phyloP scores from a whole-genome alignment of 2,329 filamentous ascomycete genomes.

The Neocucurbitaria cava region DNA sequence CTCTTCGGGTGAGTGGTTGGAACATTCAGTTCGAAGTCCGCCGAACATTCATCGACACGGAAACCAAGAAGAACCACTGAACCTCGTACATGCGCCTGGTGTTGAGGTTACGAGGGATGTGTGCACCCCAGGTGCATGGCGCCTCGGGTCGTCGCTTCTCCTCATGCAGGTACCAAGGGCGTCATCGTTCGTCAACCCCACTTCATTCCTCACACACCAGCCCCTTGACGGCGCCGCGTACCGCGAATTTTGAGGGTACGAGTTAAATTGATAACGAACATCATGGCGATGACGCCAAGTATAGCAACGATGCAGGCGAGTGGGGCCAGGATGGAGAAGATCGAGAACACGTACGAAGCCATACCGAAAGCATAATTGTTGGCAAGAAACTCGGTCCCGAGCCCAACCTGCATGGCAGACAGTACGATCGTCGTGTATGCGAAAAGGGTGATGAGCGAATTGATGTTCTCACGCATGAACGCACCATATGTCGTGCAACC shows the following conservation, averaged over 20 bases:
- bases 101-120: neutral
- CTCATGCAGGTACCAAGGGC: neutral
- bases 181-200: neutral
- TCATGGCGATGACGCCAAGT: constrained; percentile 11
- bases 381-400: constrained; percentile 19
- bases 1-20: no score
- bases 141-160: neutral
- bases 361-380: constrained; percentile 26
- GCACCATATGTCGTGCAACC: constrained; percentile 32
- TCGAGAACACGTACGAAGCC: constrained; percentile 27
- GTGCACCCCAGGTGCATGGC: neutral
- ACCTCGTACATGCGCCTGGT: no score
- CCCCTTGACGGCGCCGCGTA: constrained; percentile 17
- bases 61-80: no score
- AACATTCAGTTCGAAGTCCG: no score
- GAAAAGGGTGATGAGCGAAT: constrained; percentile 31
- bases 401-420: constrained; percentile 36
- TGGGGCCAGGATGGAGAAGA: constrained; percentile 32
- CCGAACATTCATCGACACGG: no score
- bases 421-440: constrained; percentile 36
- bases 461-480: constrained; percentile 31
- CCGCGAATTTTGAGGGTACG: constrained; percentile 21
- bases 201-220: constrained; percentile 16
- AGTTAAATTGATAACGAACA: constrained; percentile 23
- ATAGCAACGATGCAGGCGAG: constrained; percentile 21